Base-by-base conservation (phyloP, 1,284 basidiomycete species). In the Pseudozyma pruni region DNA sequence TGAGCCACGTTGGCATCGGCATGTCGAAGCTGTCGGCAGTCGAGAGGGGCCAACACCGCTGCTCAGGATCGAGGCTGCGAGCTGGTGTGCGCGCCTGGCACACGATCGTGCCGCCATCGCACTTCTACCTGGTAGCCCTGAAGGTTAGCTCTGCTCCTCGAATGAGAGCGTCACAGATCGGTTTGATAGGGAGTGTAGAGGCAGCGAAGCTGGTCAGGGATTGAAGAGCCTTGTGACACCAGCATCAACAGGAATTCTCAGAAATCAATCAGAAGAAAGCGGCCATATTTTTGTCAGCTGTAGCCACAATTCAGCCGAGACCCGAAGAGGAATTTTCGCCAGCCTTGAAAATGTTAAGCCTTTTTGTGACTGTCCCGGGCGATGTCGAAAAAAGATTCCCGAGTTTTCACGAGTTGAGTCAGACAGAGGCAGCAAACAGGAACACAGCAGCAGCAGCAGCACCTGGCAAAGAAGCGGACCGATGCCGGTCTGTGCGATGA, bases 321-420 rank as follows among this genome's bases (percentile, higher is more conserved):
- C n/a, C n/a, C n/a, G n/a, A n/a, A n/a, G 23, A 27, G 13, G 3
- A 20, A 9, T 19, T 25, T n/a, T n/a, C n/a, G n/a, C n/a, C n/a
- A n/a, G n/a, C n/a, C n/a, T 29, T 41, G 29, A 37, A 16, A 29
- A 40, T 41, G 19, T 31, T 20, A 27, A 13, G 22, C 14, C 3
- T 22, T n/a, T 44, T 13, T 22, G 13, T 29, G 16, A 19, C 8
- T 3, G 35, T 13, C 39, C 53, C 46, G 61, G 61, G 42, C 41
- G 48, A 53, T 51, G 29, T 49, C 40, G 48, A 45, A 43, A 11
- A 32, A 19, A 51, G 62, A 66, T 59, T 47, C 49, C 56, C 62
- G 51, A 48, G 16, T 66, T 66, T 66, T 66, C 62, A 66, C 62
- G 62, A 58, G 54, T 52, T 66, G 62, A 66, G 47, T 66, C 62